phyloP scores from a whole-genome alignment of 2,329 filamentous ascomycete genomes.

The Zarea fungicola region DNA sequence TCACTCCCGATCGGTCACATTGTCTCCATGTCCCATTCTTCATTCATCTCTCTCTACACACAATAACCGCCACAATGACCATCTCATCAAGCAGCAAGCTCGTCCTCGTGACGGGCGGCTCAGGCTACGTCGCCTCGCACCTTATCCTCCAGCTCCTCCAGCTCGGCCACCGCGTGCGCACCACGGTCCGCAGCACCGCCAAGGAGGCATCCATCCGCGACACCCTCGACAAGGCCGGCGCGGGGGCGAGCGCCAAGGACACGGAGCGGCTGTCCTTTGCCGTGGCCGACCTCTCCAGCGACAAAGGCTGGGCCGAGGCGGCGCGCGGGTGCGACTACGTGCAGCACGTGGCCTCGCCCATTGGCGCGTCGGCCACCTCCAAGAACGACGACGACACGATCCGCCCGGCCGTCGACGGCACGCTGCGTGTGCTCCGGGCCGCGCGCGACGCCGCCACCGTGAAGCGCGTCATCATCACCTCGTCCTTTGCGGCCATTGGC shows the following conservation, averaged over 20 bases:
- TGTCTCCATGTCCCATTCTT: too few species aligned
- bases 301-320: conserved; percentile 25
- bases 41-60: too few species aligned
- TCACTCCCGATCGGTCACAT: too few species aligned
- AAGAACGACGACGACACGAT: conserved; percentile 17
- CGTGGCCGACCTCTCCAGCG: conserved; percentile 25
- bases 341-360: conserved; percentile 32
- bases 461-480: conserved; percentile 16
- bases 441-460: conserved; percentile 16
- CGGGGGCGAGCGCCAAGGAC: conserved; percentile 15
- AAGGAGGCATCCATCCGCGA: too few species aligned
- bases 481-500: conserved; percentile 10
- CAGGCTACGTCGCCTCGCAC: conserved; percentile 20
- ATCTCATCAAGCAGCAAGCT: too few species aligned
- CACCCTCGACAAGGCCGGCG: too few species aligned
- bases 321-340: conserved; percentile 24
- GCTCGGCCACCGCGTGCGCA: conserved; percentile 16
- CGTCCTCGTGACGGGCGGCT: conserved; percentile 21
- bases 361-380: conserved; percentile 18
- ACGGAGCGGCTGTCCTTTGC: conserved; percentile 24
- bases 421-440: conserved; percentile 15
- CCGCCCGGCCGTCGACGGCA: conserved; percentile 18
- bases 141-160: conserved; percentile 18
- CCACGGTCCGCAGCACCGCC: conserved; percentile 9
- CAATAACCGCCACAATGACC: too few species aligned